phyloP scores from a whole-genome alignment of 2,329 filamentous ascomycete species.

The Cadophora gregata region DNA sequence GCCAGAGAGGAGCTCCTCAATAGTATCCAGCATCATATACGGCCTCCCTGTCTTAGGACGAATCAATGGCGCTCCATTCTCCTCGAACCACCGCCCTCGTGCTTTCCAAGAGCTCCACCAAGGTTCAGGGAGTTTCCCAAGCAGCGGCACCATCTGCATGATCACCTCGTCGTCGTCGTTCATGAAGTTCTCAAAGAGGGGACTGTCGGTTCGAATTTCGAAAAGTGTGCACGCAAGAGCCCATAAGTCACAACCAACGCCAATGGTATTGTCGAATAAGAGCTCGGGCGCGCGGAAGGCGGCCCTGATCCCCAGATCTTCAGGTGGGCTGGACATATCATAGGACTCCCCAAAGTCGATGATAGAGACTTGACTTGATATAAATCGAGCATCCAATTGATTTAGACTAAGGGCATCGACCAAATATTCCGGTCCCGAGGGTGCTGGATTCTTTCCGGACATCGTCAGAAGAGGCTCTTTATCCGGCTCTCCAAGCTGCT shows the following conservation, averaged over 20 bases:
- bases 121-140: conserved; percentile 23
- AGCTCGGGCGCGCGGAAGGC: neutral
- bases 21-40: neutral
- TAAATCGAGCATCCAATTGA: neutral
- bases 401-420: neutral
- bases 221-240: conserved; percentile 26
- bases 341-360: conserved; percentile 7
- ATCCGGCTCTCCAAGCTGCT: neutral
- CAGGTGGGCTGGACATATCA: neutral
- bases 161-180: conserved; percentile 26
- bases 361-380: conserved; percentile 4
- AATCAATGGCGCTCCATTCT: conserved; percentile 19
- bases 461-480: neutral
- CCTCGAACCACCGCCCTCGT: conserved; percentile 24
- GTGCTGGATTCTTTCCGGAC: neutral
- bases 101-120: conserved; percentile 11
- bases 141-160: conserved; percentile 25
- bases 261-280: neutral
- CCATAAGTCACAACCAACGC: conserved; percentile 2
- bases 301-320: neutral
- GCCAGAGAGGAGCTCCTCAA: neutral
- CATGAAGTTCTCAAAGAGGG: conserved; percentile 26
- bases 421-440: conserved; percentile 1
- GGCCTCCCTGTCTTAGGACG: conserved; percentile 21
- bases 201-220: conserved; percentile 23